Percentiles rank a stretch among this genome's conserved stretches.
These are phyloP conservation scores for Aspergillus affinis DNA, from an alignment of 495 filamentous ascomycete genomes.

Conservation along the genomic window DNA sequence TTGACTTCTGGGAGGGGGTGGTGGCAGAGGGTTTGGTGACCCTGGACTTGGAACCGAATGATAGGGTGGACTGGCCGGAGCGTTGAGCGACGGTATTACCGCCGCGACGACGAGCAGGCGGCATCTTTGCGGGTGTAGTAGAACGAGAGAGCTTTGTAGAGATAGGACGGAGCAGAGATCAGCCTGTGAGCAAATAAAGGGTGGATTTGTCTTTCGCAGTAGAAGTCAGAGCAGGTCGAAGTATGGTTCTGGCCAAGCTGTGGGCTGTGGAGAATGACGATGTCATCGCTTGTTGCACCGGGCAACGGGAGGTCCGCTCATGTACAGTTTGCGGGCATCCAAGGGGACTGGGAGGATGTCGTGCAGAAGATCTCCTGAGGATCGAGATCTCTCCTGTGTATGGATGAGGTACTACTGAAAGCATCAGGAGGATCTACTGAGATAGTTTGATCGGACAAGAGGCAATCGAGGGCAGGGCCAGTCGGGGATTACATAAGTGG, in stretches of 20 bases:
- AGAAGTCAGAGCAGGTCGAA: background rate
- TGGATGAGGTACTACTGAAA: no score
- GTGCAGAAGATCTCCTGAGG: no score
- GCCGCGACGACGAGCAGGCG: slow-evolving; percentile 62
- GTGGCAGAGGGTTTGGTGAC: slow-evolving; percentile 68
- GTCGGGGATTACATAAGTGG: no score
- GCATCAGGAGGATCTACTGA: no score
- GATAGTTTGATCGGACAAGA: no score
- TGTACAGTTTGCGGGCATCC: no score
- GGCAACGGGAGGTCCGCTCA: background rate
- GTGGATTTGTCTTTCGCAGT: background rate
- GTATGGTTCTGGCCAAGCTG: background rate
- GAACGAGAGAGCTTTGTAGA: background rate
- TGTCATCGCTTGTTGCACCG: background rate
- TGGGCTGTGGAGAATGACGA: background rate
- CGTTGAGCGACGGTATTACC: slow-evolving; percentile 36
- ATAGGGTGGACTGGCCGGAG: slow-evolving; percentile 66
- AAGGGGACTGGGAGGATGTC: no score
- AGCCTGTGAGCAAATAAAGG: background rate
- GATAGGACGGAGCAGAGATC: background rate
- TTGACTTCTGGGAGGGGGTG: slow-evolving; percentile 50
- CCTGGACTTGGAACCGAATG: slow-evolving; percentile 65
- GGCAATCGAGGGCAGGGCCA: no score
- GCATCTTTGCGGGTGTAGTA: slow-evolving; percentile 50
- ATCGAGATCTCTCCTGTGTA: no score